Evolutionary conservation across 805 yeast genomes (phyloP), one percentile per base, ranked within the genome.

Genomic region (Debaryomyces prosopidis): DNA sequence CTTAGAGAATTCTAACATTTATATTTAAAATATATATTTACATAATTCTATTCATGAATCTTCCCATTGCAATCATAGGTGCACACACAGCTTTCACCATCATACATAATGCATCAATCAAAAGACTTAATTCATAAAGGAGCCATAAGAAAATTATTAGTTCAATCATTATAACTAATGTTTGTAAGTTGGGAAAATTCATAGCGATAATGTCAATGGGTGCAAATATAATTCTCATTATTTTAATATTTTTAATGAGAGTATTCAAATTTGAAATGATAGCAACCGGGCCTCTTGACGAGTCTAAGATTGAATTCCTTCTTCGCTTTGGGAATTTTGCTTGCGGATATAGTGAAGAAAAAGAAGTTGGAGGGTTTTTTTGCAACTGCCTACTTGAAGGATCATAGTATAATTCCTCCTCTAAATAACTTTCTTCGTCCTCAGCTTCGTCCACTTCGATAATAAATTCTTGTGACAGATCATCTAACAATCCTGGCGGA

Each of bases 11-110:
- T 4, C 9, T 23, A 23, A 10, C 9, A n/a, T 4, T 23, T 23
- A 23, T 23, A 23, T 23, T 23, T 23, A 23, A 23, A 23, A 10
- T 23, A 7, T 20, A 37, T 30, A 39, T 11, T 43, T 54, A 71
- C 61, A 70, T 65, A 18, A 72, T 64, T 42, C 72, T 58, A 53
- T 71, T 72, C 75, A 72, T 67, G 46, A 72, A 63, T 44, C 66
- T 49, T 3, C 77, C 77, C 52, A 72, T 55, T 10, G 77, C 77
- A 16, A 72, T 71, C 71, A 72, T 69, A 7, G 76, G 77, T 8
- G 75, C 75, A 60, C 76, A 72, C 7, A 72, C 57, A 1, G 77
- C 76, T 48, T 68, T 68, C 18, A 72, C 67, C 60, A 69, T 70
- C 73, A 69, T 68, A 51, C 76, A 71, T 19, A 72, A 48, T 1